These are phyloP conservation scores for Phytophthora pistaciae DNA, from an alignment of 352 stramenopile species.

Conservation along the genomic window DNA sequence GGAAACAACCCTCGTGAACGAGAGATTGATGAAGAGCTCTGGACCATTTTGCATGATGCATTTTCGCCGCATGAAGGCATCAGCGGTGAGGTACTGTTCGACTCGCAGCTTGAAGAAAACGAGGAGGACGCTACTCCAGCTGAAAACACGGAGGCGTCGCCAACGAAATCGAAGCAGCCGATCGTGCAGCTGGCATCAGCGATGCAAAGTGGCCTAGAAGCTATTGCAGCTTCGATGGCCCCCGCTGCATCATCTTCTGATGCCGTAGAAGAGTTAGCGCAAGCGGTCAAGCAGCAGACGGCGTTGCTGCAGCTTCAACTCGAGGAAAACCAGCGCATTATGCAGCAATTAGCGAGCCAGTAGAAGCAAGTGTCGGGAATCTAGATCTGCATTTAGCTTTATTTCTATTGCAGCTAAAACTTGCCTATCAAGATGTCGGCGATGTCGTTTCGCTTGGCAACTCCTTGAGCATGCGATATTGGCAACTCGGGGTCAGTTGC, in stretches of 20 bases:
- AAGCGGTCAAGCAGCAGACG: not conserved
- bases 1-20: not conserved
- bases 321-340: not conserved
- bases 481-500: no score
- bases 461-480: no score
- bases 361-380: not conserved
- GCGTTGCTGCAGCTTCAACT: not conserved
- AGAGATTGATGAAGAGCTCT: conserved; percentile 1
- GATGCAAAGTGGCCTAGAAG: not conserved
- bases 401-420: no score
- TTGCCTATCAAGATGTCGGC: no score
- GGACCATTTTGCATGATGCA: not conserved
- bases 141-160: not conserved
- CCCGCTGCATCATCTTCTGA: not conserved
- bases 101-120: not conserved
- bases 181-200: not conserved
- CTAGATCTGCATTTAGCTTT: no score
- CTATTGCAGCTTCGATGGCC: not conserved
- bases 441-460: no score
- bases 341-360: not conserved
- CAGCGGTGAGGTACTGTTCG: not conserved
- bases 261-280: not conserved
- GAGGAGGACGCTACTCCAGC: not conserved
- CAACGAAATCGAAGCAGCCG: not conserved
- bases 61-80: not conserved